Evolutionary conservation across 2,329 filamentous ascomycete species (phyloP), one percentile per base, ranked within the genome.

Genomic region (Septoria petroselini): DNA sequence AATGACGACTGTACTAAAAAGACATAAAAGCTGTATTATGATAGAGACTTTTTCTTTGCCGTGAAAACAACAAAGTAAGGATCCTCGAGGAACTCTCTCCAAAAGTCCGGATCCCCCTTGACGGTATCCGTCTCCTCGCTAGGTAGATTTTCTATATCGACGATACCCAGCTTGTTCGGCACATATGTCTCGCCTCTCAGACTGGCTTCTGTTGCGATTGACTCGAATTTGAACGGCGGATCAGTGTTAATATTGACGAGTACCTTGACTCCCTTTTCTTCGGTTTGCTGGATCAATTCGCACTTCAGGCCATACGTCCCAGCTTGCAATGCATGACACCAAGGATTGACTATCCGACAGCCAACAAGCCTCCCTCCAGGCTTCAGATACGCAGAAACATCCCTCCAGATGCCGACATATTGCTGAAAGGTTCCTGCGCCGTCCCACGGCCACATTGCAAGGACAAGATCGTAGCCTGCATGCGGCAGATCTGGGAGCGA

Each of bases 391-490:
- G 29, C 34, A 12, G 57, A 15, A 7, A 52, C 37, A 29, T 59
- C 58, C 15, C 38, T 51, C 48, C 52, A 59, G n/a, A 50, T 50
- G 4, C 37, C 45, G n/a, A 46, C 37, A 9, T 48, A 39, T 11
- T 55, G 48, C 3, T 50, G 30, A 27, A 50, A 46, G 3, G 48
- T 48, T 18, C 39, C 48, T 15, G 47, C 49, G 29, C 54, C 48
- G 12, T 55, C 57, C 15, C 57, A 59, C 7, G 48, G 18, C 50
- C 54, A 59, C 7, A 50, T 50, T 8, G 48, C 51, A 33, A 59
- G 47, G 11, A 59, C 50, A 9, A 59, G 17, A 43, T 59, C 57
- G 29, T 59, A 59, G n/a, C 52, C 41, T 7, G 41, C 44, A 9
- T 35, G 29, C 2, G 47, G 46, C 7, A 57, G 35, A 25, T 43